Conservation (phyloP, 768 basidiomycete genomes). For the Serpula lacrymans region DNA sequence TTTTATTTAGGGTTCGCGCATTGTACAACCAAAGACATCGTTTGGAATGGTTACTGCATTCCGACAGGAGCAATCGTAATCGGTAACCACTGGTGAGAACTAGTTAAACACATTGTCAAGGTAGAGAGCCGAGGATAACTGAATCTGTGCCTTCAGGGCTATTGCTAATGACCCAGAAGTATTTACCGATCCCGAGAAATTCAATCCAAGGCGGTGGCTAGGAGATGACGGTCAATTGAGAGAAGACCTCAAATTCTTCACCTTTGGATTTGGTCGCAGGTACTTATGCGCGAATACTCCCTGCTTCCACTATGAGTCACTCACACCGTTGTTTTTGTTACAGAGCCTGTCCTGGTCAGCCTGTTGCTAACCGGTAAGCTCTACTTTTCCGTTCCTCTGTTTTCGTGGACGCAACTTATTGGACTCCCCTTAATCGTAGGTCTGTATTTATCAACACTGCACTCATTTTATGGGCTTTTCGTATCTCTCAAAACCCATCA, state of each 20-base stretch:
- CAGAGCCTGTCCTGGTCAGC: conserved; percentile 55
- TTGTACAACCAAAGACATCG: conserved; percentile 55
- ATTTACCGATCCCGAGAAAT: conserved; percentile 52
- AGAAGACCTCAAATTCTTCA: conserved; percentile 26
- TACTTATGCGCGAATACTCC: too few relatives aligned
- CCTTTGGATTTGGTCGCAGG: conserved; percentile 36
- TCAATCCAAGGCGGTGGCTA: conserved; percentile 55
- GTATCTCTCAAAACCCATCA: conserved; percentile 40
- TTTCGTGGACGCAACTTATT: too few relatives aligned
- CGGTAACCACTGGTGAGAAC: conserved; percentile 34
- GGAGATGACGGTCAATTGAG: conserved; percentile 17
- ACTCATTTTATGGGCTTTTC: conserved; percentile 56
- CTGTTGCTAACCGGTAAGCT: too few relatives aligned
- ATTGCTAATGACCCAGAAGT: conserved; percentile 50
- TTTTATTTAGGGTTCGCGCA: conserved; percentile 48
- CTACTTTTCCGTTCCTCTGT: conserved; percentile 1
- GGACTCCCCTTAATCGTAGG: conserved; percentile 18
- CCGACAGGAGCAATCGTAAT: conserved; percentile 37
- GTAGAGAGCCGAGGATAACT: too few relatives aligned
- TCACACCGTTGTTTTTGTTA: not conserved
- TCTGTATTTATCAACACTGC: conserved; percentile 60
- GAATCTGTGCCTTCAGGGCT: conserved; percentile 19
- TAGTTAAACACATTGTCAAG: not conserved
- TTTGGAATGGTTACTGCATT: conserved; percentile 34
- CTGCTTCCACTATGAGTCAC: conserved; percentile 3